Base-by-base conservation (phyloP, 495 filamentous ascomycete species). In the Penicillium egyptiacum region DNA sequence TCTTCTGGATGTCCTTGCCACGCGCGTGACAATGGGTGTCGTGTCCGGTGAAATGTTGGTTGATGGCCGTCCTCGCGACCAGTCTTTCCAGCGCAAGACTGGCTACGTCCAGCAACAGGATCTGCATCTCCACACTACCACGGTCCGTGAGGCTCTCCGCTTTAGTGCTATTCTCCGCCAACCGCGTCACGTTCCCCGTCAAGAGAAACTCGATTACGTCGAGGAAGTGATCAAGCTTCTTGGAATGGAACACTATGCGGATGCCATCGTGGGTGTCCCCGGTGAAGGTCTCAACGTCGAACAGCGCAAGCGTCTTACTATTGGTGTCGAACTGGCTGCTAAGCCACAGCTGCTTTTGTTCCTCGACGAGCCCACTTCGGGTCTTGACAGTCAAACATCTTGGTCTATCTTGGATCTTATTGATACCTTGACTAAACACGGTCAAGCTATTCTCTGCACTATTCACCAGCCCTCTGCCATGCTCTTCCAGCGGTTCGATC, bases 81-180 rank as follows among this genome's bases (percentile, higher is more conserved):
- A 81, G 17, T 90, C 88, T 0, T 96, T 96, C 80, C 91, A 94
- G 66, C 87, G 92, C 33, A 94, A 94, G 76, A 96, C 92, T 3
- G 92, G 92, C 25, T 98, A 96, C 63, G 93, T 94, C 19, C 91
- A 98, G 64, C 93, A 98, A 69, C 91, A 96, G 72, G 93, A 98
- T 83, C 81, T 98, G 9, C 92, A 96, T 70, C 80, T 95, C 23
- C 79, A 87, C 35, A 95, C 91, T 0, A 84, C 86, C 1, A 98
- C 93, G 5, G 92, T 96, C 37, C 84, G 92, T 42, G 92, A 81
- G 62, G 91, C 92, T 20, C 78, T 97, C 25, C 81, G 81, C 53
- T 97, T 97, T 73, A 89, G 85, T 56, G 92, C 92, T 46, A 73
- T 92, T 31, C 86, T 96, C 33, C 87, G 92, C 54, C 92, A 96